Conservation (phyloP, 2,329 filamentous ascomycete species). For the Penicillium sp. region DNA sequence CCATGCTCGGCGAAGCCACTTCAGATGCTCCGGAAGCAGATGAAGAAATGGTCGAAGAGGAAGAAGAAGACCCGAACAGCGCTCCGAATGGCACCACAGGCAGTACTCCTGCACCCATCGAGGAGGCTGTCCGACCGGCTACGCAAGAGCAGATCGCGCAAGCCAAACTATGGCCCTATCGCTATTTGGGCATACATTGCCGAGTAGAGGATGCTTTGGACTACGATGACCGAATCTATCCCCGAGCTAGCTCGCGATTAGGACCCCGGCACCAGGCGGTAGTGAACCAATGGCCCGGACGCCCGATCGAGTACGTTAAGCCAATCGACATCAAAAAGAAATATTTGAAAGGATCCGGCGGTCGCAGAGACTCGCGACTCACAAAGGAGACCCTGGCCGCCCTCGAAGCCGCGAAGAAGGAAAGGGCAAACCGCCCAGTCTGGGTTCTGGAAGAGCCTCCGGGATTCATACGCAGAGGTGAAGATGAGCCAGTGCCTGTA, state of each 20-base stretch:
- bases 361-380: constrained; percentile 76
- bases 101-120: constrained; percentile 65
- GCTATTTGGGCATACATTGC: constrained; percentile 94
- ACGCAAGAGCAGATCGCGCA: constrained; percentile 91
- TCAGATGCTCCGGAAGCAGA: constrained; percentile 60
- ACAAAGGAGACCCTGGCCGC: constrained; percentile 80
- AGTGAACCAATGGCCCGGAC: constrained; percentile 82
- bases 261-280: constrained; percentile 91
- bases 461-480: constrained; percentile 83
- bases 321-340: constrained; percentile 83
- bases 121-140: constrained; percentile 61
- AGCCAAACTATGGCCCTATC: constrained; percentile 93
- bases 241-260: constrained; percentile 88
- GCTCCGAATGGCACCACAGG: constrained; percentile 62
- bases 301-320: constrained; percentile 88
- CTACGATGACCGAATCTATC: constrained; percentile 97
- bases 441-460: constrained; percentile 91
- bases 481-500: constrained; percentile 67
- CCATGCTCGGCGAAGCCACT: constrained; percentile 63
- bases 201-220: constrained; percentile 93
- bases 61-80: constrained; percentile 68
- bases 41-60: constrained; percentile 74
- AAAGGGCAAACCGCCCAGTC: constrained; percentile 81
- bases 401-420: constrained; percentile 79
- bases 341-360: constrained; percentile 63